Percentiles rank a stretch among this genome's conserved stretches.
phyloP scores from a whole-genome alignment of 805 yeast species.

The Metschnikowia arizonensis region DNA sequence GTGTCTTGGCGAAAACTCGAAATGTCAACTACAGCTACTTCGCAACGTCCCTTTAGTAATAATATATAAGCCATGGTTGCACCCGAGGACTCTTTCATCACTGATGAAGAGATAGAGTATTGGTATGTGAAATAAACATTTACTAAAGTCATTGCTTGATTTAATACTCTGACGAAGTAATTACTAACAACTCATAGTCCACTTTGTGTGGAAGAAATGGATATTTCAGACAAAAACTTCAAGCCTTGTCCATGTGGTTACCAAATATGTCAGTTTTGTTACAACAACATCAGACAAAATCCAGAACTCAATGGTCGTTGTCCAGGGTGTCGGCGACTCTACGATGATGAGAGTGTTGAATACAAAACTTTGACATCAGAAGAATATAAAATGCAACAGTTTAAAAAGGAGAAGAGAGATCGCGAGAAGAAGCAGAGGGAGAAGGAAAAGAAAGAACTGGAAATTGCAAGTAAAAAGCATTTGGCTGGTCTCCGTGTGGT shows the following conservation, averaged over 20 bases:
- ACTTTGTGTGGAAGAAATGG: constrained; percentile 96
- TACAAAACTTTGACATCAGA: constrained; percentile 80
- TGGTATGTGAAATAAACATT: constrained; percentile 41
- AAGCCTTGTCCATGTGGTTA: constrained; percentile 99
- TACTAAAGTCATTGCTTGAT: neutral
- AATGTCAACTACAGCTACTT: neutral
- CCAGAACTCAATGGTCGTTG: constrained; percentile 95
- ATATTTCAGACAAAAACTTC: constrained; percentile 90
- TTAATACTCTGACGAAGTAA: neutral
- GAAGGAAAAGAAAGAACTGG: constrained; percentile 87
- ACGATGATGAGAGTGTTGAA: constrained; percentile 90
- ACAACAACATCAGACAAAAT: constrained; percentile 91
- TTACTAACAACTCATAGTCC: constrained; percentile 51
- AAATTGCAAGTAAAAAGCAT: constrained; percentile 78
- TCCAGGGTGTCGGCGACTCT: constrained; percentile 94
- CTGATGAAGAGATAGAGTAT: constrained; percentile 77
- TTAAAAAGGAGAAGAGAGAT: constrained; percentile 75
- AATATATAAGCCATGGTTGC: constrained; percentile 22
- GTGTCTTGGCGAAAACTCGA: constrained; percentile 8
- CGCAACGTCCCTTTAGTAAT: constrained; percentile 22
- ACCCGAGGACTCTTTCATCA: constrained; percentile 41
- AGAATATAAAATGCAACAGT: constrained; percentile 79
- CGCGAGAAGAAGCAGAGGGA: constrained; percentile 80
- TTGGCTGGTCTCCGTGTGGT: constrained; percentile 97
- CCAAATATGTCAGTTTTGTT: constrained; percentile 97